A percentile compares a stretch with the other conserved stretches of the same genome.
Conservation (phyloP, 495 filamentous ascomycete genomes). For the Zalerion maritima region DNA sequence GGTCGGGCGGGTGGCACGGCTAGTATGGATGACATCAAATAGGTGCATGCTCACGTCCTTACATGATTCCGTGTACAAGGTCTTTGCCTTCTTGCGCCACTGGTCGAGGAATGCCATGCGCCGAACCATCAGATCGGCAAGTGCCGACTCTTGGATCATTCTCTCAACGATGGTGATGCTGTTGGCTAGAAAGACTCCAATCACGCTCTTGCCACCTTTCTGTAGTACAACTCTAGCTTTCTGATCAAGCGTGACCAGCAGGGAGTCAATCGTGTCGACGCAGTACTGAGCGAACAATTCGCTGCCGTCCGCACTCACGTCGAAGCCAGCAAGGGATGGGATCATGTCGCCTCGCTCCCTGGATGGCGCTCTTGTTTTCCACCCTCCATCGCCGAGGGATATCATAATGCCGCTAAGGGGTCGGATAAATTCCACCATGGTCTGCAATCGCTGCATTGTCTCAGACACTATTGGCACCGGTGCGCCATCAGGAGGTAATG, state of each 20-base stretch:
- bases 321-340: conserved; percentile 59
- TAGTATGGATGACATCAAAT: conserved; percentile 87
- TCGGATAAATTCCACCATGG: conserved; percentile 74
- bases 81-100: conserved; percentile 75
- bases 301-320: conserved; percentile 78
- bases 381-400: conserved; percentile 84
- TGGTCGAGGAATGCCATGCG: conserved; percentile 52
- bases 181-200: conserved; percentile 88
- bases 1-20: conserved; percentile 47
- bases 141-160: conserved; percentile 68
- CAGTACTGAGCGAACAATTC: conserved; percentile 83
- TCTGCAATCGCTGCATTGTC: conserved; percentile 74
- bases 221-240: conserved; percentile 62
- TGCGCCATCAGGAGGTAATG: conserved; percentile 67
- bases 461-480: conserved; percentile 65
- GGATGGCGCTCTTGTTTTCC: conserved; percentile 39
- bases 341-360: conserved; percentile 46
- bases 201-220: conserved; percentile 55
- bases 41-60: conserved; percentile 72
- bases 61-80: conserved; percentile 77
- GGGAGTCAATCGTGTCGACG: conserved; percentile 65
- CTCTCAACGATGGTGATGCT: conserved; percentile 74
- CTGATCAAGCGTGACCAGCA: conserved; percentile 63
- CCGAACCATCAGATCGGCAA: conserved; percentile 54
- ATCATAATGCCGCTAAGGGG: conserved; percentile 81